Evolutionary conservation across 805 yeast genomes (phyloP).

Genomic region (Naumovozyma castellii): DNA sequence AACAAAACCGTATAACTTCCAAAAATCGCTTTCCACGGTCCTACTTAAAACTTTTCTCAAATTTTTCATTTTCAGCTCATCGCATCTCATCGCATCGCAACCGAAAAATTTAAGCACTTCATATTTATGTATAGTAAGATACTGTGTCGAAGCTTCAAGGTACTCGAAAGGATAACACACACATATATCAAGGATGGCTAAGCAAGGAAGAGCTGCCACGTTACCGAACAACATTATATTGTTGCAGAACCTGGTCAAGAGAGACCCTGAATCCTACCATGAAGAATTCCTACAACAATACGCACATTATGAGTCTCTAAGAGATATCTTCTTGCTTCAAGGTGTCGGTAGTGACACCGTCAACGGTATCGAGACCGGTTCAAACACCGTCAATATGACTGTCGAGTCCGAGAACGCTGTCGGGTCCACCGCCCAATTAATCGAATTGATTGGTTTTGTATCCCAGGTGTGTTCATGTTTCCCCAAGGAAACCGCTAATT

Average conservation of each 20-base stretch:
- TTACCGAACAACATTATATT: constrained; percentile 87
- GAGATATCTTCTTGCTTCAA: constrained; percentile 76
- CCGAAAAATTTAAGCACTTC: background rate
- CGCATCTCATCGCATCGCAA: constrained; percentile 22
- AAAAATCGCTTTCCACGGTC: background rate
- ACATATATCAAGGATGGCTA: constrained; percentile 47
- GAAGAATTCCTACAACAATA: constrained; percentile 92
- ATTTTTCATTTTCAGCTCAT: constrained; percentile 4
- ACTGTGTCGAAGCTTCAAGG: no score
- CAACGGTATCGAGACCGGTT: constrained; percentile 39
- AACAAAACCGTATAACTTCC: no score
- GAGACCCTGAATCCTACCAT: constrained; percentile 89
- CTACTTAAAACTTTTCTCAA: background rate
- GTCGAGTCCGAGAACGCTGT: constrained; percentile 5
- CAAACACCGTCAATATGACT: constrained; percentile 18
- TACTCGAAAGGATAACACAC: background rate
- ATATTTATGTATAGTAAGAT: no score
- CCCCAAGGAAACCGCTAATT: constrained; percentile 77
- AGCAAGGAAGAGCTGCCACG: constrained; percentile 82
- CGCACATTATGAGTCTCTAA: constrained; percentile 80
- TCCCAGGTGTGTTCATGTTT: constrained; percentile 86
- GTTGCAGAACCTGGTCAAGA: constrained; percentile 81
- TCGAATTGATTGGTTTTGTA: constrained; percentile 80
- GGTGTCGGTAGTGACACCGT: constrained; percentile 14
- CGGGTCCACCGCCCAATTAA: constrained; percentile 42